Percentiles rank a stretch among this genome's conserved stretches.
Conservation (phyloP, 345 rosid genomes). For the Gossypium raimondii region DNA sequence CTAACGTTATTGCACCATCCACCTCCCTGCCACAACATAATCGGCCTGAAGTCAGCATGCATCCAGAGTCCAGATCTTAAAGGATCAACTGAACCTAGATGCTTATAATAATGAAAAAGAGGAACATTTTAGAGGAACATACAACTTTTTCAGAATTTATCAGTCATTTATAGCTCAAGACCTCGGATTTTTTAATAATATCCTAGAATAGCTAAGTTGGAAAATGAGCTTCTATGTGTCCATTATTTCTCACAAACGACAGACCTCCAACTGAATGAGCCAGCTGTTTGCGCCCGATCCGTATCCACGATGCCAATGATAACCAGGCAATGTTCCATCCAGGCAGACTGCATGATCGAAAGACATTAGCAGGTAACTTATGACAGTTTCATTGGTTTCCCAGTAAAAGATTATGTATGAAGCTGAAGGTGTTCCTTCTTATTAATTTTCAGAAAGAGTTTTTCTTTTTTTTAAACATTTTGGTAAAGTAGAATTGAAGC, state of each 20-base stretch:
- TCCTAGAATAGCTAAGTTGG: background rate
- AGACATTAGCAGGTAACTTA: constrained; percentile 14
- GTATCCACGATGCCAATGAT: constrained; percentile 76
- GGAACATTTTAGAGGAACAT: background rate
- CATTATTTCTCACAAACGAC: background rate
- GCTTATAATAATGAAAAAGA: background rate
- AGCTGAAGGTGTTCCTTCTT: background rate
- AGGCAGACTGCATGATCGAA: constrained; percentile 62
- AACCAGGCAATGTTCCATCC: constrained; percentile 96
- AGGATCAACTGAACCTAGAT: background rate
- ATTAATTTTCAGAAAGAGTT: background rate
- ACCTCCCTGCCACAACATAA: constrained; percentile 68
- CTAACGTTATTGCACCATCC: constrained; percentile 91
- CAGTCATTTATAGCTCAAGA: background rate
- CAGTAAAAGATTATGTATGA: background rate
- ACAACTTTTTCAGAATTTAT: background rate
- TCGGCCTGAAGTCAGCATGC: constrained; percentile 7
- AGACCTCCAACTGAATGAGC: constrained; percentile 92
- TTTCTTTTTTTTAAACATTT: background rate
- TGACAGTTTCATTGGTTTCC: background rate
- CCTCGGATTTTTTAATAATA: background rate
- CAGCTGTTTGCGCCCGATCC: constrained; percentile 85
- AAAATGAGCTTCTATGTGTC: background rate
- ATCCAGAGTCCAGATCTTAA: background rate
- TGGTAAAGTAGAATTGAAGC: background rate